Evolutionary conservation across 345 rosid species (phyloP), one percentile per base, ranked within the genome.

Genomic region (Syzygium grande): DNA sequence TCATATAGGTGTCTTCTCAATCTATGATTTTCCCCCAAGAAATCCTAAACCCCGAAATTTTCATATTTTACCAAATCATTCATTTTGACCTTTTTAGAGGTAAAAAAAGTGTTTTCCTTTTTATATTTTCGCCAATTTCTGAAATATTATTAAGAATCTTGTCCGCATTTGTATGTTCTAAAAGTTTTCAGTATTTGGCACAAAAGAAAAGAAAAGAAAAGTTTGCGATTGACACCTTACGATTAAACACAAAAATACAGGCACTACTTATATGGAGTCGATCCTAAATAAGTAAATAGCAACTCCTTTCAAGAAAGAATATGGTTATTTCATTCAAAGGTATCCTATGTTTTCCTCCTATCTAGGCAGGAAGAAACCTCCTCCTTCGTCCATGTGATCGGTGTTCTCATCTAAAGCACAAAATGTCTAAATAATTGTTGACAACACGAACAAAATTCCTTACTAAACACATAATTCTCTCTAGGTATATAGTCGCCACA

Each of bases 401-500:
- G 46, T 27, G 68, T n/a, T 59, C 27, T 59, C 68, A 59, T 59
- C 68, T 59, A 1, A 13, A 27, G 25, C 16, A 59, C 15, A 27
- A 25, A 59, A 59, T 2, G 16, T 59, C 65, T 59, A 61, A 27
- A 0, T 59, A 12, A 12, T 61, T 2, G 17, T 61, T 61, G 27
- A 61, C 68, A 2, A 61, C 0, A 61, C 68, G 25, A 61, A 61
- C 30, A 27, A 0, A 12, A 61, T 27, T 12, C 27, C 34, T 27
- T 1, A 12, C 34, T 27, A 61, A 5, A 61, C 34, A n/a, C n/a
- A 61, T 61, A 61, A 0, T 61, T 61, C 17, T 61, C 17, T 61
- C 0, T 0, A 61, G 17, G 14, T 27, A n/a, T 25, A 12, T 61
- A 13, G 1, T n/a, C 34, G n/a, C 14, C 68, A 61, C 2, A 9